phyloP scores from a whole-genome alignment of 148 eudicot genomes.

The Vaccinium corymbosum region DNA sequence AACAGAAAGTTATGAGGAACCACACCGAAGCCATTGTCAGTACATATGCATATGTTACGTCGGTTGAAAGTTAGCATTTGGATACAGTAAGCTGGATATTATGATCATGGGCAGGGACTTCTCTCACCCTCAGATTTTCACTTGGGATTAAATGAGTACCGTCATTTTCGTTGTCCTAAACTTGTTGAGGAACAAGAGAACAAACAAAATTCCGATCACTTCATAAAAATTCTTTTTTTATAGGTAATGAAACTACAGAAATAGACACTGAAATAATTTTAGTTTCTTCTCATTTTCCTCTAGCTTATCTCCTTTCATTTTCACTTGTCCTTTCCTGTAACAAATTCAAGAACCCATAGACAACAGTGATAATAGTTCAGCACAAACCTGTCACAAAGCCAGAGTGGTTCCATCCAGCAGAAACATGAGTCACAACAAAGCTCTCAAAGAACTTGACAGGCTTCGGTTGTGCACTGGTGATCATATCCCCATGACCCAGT shows the following conservation, averaged over 20 bases:
- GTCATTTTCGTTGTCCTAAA: too few relatives aligned
- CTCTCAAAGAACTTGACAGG: constrained; percentile 34
- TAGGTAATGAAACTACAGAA: background rate
- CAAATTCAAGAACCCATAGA: background rate
- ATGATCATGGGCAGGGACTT: background rate
- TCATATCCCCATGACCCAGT: constrained; percentile 71
- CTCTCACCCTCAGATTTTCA: background rate
- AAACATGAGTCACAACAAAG: constrained; percentile 44
- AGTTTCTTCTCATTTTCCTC: background rate
- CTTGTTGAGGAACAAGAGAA: background rate
- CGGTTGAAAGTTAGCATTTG: background rate
- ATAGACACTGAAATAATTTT: background rate
- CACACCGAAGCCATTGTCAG: too few relatives aligned
- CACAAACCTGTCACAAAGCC: constrained; percentile 85
- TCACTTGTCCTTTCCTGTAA: background rate
- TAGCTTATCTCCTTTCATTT: background rate
- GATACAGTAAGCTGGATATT: background rate
- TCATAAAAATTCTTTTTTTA: background rate
- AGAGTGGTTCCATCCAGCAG: constrained; percentile 99
- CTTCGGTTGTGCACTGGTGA: constrained; percentile 47
- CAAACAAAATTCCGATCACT: background rate
- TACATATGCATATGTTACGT: background rate
- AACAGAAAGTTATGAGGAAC: too few relatives aligned
- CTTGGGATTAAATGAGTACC: too few relatives aligned
- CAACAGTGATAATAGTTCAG: background rate